Percentiles rank a stretch among this genome's conserved stretches.
Evolutionary conservation across 2,329 filamentous ascomycete species (phyloP).

Genomic region (Magnaporthiopsis rhizophila): DNA sequence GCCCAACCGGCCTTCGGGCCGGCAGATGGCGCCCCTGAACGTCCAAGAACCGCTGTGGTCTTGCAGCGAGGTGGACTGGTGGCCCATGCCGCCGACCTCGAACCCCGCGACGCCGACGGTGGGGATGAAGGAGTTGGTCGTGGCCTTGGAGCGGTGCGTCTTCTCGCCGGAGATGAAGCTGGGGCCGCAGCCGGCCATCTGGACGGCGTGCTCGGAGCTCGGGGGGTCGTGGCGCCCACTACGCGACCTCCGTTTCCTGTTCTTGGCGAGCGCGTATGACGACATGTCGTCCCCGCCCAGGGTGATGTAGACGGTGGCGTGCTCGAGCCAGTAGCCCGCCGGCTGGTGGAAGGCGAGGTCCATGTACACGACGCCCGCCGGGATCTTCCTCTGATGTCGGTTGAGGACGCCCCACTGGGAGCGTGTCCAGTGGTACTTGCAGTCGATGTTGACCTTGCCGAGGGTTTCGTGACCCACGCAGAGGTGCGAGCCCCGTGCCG

Average conservation of each 20-base stretch:
- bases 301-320: constrained; percentile 14
- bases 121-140: constrained; percentile 5
- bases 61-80: neutral
- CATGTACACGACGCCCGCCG: constrained; percentile 16
- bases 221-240: neutral
- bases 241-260: neutral
- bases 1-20: neutral
- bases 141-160: constrained; percentile 4
- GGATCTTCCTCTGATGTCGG: constrained; percentile 3
- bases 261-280: constrained; percentile 2
- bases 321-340: constrained; percentile 11
- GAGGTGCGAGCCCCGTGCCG: constrained; percentile 11
- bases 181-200: constrained; percentile 8
- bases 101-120: constrained; percentile 6
- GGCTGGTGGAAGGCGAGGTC: constrained; percentile 15
- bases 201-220: constrained; percentile 6
- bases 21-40: constrained; percentile 7
- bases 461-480: constrained; percentile 12
- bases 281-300: constrained; percentile 10
- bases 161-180: constrained; percentile 7
- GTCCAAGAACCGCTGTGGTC: constrained; percentile 4
- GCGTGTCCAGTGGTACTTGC: constrained; percentile 14
- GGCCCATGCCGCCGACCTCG: constrained; percentile 8
- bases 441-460: constrained; percentile 15
- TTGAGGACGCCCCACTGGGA: constrained; percentile 15